Evolutionary conservation across 2,329 filamentous ascomycete species (phyloP).

Genomic region (Pestalotiopsis fici): DNA sequence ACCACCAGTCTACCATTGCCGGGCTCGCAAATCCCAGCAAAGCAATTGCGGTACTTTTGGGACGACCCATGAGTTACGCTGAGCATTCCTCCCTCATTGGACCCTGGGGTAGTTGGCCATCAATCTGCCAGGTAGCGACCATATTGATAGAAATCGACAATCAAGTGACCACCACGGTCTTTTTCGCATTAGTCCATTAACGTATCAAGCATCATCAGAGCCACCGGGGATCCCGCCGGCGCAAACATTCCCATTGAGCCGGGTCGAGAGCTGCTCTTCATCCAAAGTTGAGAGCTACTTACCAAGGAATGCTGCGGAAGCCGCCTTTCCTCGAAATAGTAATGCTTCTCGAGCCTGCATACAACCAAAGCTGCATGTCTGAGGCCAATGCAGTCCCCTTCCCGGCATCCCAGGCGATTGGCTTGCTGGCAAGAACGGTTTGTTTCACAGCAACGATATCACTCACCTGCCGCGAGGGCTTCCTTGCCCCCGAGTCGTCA

Average conservation of each 20-base stretch:
- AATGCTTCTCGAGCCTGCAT: neutral
- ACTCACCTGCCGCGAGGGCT: neutral
- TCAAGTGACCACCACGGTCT: neutral
- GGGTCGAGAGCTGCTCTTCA: neutral
- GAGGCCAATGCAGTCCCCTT: neutral
- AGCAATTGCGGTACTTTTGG: neutral
- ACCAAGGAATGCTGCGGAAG: neutral
- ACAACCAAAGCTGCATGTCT: neutral
- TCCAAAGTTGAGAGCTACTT: neutral
- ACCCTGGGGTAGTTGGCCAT: neutral
- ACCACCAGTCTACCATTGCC: neutral
- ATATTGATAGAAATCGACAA: neutral
- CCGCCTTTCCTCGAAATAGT: neutral
- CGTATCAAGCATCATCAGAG: neutral
- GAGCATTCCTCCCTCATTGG: neutral
- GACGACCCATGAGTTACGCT: neutral
- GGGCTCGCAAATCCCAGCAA: neutral
- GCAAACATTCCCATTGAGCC: neutral
- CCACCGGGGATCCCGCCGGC: neutral
- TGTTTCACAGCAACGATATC: neutral
- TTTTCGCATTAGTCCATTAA: neutral
- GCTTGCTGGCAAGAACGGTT: neutral
- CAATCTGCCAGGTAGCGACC: neutral
- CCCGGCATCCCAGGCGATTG: constrained; percentile 1
- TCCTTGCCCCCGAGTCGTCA: neutral